Percentiles rank a stretch among this genome's conserved stretches.
These are phyloP conservation scores for Cladosporium sp. DNA, from an alignment of 2,329 filamentous ascomycete species.

Conservation along the genomic window DNA sequence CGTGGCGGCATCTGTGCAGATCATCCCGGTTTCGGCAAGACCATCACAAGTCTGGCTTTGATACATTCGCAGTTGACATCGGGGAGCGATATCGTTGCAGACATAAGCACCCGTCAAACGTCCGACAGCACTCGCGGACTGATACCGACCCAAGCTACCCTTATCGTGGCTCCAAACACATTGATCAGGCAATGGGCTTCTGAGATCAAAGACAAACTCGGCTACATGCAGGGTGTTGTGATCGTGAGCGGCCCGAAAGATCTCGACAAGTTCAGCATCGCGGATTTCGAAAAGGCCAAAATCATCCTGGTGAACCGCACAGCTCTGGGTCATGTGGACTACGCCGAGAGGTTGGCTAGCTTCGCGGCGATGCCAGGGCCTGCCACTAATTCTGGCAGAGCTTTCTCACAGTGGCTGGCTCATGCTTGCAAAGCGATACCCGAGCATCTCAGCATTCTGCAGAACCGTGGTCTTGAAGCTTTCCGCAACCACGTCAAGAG, in stretches of 20 bases:
- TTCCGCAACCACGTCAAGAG: slow-evolving; percentile 35
- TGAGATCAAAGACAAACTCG: slow-evolving; percentile 51
- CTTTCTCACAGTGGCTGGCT: slow-evolving; percentile 58
- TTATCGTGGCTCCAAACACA: slow-evolving; percentile 60
- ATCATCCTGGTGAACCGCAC: slow-evolving; percentile 59
- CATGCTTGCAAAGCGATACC: slow-evolving; percentile 40
- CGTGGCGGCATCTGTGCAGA: slow-evolving; percentile 66
- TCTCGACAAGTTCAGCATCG: slow-evolving; percentile 47
- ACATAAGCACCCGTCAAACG: background rate
- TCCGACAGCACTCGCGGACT: slow-evolving; percentile 29
- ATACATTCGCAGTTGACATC: slow-evolving; percentile 46
- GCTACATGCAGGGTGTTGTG: slow-evolving; percentile 50
- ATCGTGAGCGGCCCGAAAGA: slow-evolving; percentile 44
- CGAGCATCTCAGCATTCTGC: slow-evolving; percentile 44
- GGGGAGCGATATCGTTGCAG: background rate
- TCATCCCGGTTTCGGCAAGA: slow-evolving; percentile 69
- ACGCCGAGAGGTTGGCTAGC: slow-evolving; percentile 53
- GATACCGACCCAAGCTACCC: slow-evolving; percentile 56
- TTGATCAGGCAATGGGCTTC: slow-evolving; percentile 60
- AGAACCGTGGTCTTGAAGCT: slow-evolving; percentile 33
- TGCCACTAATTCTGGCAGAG: slow-evolving; percentile 46
- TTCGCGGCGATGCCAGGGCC: slow-evolving; percentile 53
- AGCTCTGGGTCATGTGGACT: slow-evolving; percentile 51
- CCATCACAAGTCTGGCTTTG: slow-evolving; percentile 60
- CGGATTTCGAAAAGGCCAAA: slow-evolving; percentile 51